These are phyloP conservation scores for Plantago ovata DNA, from an alignment of 257 asterid genomes.

Conservation along the genomic window DNA sequence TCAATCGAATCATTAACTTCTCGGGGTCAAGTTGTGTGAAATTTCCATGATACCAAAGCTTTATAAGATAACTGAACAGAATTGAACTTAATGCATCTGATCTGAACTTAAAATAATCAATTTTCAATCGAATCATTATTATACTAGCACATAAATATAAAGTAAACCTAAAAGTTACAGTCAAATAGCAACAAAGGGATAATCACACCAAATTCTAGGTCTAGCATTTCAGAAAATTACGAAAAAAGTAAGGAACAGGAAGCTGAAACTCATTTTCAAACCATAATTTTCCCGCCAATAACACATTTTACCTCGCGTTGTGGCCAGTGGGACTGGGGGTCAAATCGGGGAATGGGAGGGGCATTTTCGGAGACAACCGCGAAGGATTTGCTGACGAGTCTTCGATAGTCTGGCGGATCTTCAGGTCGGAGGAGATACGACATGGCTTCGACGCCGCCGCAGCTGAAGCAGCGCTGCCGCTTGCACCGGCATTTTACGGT, in stretches of 20 bases:
- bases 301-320: slow-evolving; percentile 43
- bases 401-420: slow-evolving; percentile 62
- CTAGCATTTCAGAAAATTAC: no score
- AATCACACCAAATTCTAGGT: no score
- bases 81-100: no score
- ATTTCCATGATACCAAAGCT: no score
- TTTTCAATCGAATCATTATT: no score
- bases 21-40: slow-evolving; percentile 34
- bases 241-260: neutral
- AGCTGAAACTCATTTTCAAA: neutral
- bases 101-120: no score
- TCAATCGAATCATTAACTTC: slow-evolving; percentile 64
- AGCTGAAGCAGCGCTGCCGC: slow-evolving; percentile 55
- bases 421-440: slow-evolving; percentile 43
- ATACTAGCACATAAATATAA: no score
- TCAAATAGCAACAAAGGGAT: no score
- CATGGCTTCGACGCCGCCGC: slow-evolving; percentile 45
- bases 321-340: slow-evolving; percentile 56
- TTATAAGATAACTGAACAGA: no score
- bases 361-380: slow-evolving; percentile 57
- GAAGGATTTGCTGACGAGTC: slow-evolving; percentile 51
- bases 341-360: slow-evolving; percentile 39
- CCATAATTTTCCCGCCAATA: no score
- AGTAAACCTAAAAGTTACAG: slow-evolving; percentile 20
- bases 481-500: slow-evolving; percentile 46